Evolutionary conservation across 2,329 filamentous ascomycete species (phyloP).

Genomic region (Aureobasidium namibiae): DNA sequence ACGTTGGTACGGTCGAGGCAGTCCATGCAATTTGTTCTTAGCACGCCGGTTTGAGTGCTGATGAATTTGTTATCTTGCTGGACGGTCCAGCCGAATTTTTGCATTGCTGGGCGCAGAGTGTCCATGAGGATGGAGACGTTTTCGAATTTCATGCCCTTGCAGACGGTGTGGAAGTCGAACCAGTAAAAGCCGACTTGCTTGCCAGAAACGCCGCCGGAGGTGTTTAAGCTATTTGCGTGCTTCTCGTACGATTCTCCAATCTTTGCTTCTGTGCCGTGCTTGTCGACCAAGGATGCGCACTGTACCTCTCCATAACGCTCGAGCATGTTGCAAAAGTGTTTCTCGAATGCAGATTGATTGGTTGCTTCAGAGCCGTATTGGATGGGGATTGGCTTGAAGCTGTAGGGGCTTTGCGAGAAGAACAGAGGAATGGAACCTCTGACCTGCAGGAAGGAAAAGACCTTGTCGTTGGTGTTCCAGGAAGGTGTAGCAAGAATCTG

Average conservation of each 20-base stretch:
- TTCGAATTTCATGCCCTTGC: slow-evolving; percentile 95
- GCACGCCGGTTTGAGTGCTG: slow-evolving; percentile 58
- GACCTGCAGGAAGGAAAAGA: slow-evolving; percentile 79
- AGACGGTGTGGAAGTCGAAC: slow-evolving; percentile 94
- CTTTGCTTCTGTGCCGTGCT: slow-evolving; percentile 70
- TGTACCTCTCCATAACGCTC: slow-evolving; percentile 69
- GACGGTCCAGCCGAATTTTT: slow-evolving; percentile 64
- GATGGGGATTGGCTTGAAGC: slow-evolving; percentile 77
- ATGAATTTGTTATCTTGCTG: slow-evolving; percentile 36
- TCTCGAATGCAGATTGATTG: slow-evolving; percentile 69
- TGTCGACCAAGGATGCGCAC: slow-evolving; percentile 78
- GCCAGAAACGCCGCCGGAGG: slow-evolving; percentile 46
- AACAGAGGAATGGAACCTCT: slow-evolving; percentile 89
- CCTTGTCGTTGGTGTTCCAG: slow-evolving; percentile 54
- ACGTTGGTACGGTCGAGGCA: slow-evolving; percentile 95
- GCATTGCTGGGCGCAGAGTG: slow-evolving; percentile 58
- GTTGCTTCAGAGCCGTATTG: slow-evolving; percentile 71
- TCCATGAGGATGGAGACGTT: slow-evolving; percentile 78
- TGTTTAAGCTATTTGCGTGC: slow-evolving; percentile 59
- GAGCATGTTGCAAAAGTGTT: slow-evolving; percentile 65
- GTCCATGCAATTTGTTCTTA: slow-evolving; percentile 99
- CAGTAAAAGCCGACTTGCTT: slow-evolving; percentile 67
- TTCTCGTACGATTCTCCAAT: slow-evolving; percentile 72
- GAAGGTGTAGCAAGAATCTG: slow-evolving; percentile 71
- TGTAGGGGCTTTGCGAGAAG: slow-evolving; percentile 91